These are phyloP conservation scores for Trichomonas vaginalis DNA, from an alignment of 208 protist genomes.

Conservation along the genomic window DNA sequence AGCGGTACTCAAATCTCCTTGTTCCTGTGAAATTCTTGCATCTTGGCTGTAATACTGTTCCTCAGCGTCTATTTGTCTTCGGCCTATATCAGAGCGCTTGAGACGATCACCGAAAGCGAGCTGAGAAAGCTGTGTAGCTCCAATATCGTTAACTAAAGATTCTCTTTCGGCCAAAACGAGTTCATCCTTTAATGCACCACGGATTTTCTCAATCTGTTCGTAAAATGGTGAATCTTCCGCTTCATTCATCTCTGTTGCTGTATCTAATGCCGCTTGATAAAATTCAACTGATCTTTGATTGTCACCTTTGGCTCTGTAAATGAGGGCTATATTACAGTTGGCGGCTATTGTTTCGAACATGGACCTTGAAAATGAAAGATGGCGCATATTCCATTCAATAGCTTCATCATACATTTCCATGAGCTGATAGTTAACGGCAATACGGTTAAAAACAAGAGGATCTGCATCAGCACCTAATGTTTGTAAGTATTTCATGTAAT, in stretches of 20 bases:
- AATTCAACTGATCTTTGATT: background rate
- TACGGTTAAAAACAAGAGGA: background rate
- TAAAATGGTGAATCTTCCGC: background rate
- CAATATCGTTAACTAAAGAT: background rate
- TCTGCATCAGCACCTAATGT: background rate
- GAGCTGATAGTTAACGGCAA: background rate
- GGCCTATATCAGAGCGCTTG: background rate
- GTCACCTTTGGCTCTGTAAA: background rate
- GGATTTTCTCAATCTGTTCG: background rate
- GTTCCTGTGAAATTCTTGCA: background rate
- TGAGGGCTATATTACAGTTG: background rate
- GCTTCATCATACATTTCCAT: background rate
- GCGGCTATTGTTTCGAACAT: slow-evolving; percentile 6
- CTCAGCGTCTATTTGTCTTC: background rate
- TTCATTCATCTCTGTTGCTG: background rate
- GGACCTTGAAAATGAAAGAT: background rate
- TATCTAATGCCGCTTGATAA: background rate
- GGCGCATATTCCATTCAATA: background rate
- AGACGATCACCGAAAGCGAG: background rate
- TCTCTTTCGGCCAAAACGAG: background rate
- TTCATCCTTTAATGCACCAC: background rate
- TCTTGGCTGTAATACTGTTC: background rate
- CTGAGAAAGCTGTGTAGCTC: background rate
- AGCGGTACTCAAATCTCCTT: background rate
- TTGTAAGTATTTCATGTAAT: background rate